phyloP scores from a whole-genome alignment of 2,329 filamentous ascomycete species.

The Metarhizium anisopliae region DNA sequence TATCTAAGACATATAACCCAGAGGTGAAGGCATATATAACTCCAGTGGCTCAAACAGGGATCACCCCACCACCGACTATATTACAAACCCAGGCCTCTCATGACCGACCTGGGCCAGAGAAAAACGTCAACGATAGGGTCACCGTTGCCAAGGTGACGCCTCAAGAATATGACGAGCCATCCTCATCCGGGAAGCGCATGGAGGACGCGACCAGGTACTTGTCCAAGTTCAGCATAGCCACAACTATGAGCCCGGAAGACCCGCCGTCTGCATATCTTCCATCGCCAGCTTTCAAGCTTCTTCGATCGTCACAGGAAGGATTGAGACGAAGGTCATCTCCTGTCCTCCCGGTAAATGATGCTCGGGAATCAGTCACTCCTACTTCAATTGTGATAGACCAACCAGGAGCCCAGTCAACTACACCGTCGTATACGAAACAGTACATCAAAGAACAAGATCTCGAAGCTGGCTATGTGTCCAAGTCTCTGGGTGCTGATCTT shows the following conservation, averaged over 20 bases:
- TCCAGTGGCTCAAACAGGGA: background rate
- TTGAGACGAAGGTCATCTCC: constrained; percentile 40
- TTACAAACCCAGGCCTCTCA: background rate
- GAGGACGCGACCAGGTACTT: constrained; percentile 10
- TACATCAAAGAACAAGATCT: background rate
- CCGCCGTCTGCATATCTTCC: constrained; percentile 2
- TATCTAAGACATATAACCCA: background rate
- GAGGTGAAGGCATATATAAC: background rate
- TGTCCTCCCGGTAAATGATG: constrained; percentile 28
- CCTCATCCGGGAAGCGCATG: background rate
- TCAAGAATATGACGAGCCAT: background rate
- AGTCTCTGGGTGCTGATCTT: background rate
- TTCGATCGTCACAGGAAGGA: constrained; percentile 14
- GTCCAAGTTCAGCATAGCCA: constrained; percentile 23
- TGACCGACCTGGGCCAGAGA: background rate
- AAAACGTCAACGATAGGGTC: background rate
- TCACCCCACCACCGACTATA: background rate
- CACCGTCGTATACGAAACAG: background rate
- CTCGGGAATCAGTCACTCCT: background rate
- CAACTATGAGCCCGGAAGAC: constrained; percentile 10
- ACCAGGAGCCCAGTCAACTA: background rate
- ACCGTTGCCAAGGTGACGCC: background rate
- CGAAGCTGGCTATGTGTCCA: background rate
- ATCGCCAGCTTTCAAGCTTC: constrained; percentile 2
- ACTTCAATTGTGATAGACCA: background rate